Conservation (phyloP, 306 rosid genomes). For the Cicer pinnatifidum region DNA sequence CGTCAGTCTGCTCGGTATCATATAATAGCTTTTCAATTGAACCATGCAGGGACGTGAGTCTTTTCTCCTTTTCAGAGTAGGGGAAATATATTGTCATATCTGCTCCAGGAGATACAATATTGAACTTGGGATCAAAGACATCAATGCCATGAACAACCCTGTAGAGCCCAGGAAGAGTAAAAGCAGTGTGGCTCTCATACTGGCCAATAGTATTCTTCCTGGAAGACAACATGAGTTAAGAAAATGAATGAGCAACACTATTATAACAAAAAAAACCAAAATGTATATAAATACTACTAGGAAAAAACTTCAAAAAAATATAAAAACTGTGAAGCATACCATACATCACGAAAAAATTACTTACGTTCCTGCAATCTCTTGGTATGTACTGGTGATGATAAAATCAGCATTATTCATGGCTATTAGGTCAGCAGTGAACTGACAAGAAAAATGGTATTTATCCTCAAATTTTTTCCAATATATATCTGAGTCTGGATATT, state of each 20-base stretch:
- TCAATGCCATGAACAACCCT: conserved; percentile 95
- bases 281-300: not conserved
- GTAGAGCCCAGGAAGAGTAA: conserved; percentile 89
- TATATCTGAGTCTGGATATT: conserved; percentile 86
- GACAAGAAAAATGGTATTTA: conserved; percentile 89
- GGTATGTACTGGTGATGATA: conserved; percentile 96
- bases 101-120: conserved; percentile 97
- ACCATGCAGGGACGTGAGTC: conserved; percentile 81
- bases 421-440: conserved; percentile 88
- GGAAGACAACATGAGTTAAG: conserved; percentile 43
- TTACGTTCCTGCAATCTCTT: conserved; percentile 96
- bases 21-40: conserved; percentile 75
- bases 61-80: conserved; percentile 69
- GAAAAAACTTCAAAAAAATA: not conserved
- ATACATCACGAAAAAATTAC: conserved; percentile 43
- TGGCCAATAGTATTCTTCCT: conserved; percentile 93
- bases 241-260: conserved; percentile 30
- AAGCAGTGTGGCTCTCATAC: conserved; percentile 88
- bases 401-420: conserved; percentile 97
- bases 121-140: conserved; percentile 98
- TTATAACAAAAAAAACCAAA: not conserved
- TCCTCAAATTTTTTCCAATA: conserved; percentile 89
- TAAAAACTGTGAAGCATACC: not conserved
- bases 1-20: conserved; percentile 69
- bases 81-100: conserved; percentile 88